phyloP scores from a whole-genome alignment of 2,329 filamentous ascomycete species.

The Sporothrix luriei region DNA sequence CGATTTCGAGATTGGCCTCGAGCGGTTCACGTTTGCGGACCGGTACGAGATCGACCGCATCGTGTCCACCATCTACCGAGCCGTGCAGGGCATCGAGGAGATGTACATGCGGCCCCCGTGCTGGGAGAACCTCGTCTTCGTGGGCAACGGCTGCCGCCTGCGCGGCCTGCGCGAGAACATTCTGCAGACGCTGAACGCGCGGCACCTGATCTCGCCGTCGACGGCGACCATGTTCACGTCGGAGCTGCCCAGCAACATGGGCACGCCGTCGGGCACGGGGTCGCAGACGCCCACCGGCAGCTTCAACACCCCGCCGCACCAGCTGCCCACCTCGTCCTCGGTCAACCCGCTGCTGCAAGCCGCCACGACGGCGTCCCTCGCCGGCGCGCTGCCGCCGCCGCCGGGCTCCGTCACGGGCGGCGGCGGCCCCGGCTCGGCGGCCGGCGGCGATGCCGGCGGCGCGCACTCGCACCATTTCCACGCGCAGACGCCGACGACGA shows the following conservation, averaged over 20 bases:
- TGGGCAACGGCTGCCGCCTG: constrained; percentile 77
- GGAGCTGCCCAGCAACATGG: constrained; percentile 90
- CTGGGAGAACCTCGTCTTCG: constrained; percentile 90
- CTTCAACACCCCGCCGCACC: constrained; percentile 57
- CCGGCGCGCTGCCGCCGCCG: constrained; percentile 45
- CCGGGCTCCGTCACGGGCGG: constrained; percentile 38
- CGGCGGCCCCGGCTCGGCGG: constrained; percentile 44
- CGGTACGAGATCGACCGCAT: constrained; percentile 79
- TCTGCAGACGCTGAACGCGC: constrained; percentile 73
- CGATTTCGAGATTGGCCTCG: constrained; percentile 75
- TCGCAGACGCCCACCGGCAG: constrained; percentile 81
- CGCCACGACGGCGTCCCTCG: constrained; percentile 69
- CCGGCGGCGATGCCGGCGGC: constrained; percentile 47
- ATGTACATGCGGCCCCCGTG: constrained; percentile 80
- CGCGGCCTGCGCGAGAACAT: constrained; percentile 88
- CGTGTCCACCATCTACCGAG: constrained; percentile 78
- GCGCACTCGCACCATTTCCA: constrained; percentile 56
- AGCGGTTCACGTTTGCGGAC: constrained; percentile 70
- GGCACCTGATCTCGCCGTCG: constrained; percentile 87
- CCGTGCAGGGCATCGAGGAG: constrained; percentile 80
- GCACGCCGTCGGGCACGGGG: constrained; percentile 86
- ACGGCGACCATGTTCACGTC: constrained; percentile 96
- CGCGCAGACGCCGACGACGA: constrained; percentile 76
- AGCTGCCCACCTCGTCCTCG: constrained; percentile 53
- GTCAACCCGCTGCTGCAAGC: constrained; percentile 92